These are phyloP conservation scores for Mycena vulgaris DNA, from an alignment of 768 basidiomycete genomes.

Conservation along the genomic window DNA sequence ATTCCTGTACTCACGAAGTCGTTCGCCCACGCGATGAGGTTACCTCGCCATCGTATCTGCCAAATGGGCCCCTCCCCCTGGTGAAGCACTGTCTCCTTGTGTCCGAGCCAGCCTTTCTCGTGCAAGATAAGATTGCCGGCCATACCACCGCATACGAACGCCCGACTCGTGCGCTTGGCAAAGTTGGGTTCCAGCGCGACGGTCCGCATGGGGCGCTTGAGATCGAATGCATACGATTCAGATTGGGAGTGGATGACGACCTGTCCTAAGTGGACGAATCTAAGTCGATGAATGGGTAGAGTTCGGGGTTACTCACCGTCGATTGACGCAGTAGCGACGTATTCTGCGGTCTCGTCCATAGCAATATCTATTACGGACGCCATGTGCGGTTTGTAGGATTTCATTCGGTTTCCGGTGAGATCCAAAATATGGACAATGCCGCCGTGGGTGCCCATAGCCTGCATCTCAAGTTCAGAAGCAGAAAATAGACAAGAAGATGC, in stretches of 20 bases:
- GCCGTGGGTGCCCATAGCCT: constrained; percentile 94
- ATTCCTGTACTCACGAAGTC: constrained; percentile 72
- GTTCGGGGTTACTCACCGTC: constrained; percentile 78
- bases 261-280: constrained; percentile 73
- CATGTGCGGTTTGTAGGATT: constrained; percentile 91
- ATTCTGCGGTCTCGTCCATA: constrained; percentile 89
- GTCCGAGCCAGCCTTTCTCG: constrained; percentile 97
- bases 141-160: constrained; percentile 94
- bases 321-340: constrained; percentile 92
- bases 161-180: constrained; percentile 79
- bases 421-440: constrained; percentile 94
- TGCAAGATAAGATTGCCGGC: constrained; percentile 88
- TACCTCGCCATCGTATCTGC: constrained; percentile 89
- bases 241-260: constrained; percentile 87
- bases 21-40: constrained; percentile 96
- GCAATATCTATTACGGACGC: constrained; percentile 90
- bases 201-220: constrained; percentile 93
- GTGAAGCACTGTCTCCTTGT: constrained; percentile 89
- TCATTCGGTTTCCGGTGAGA: constrained; percentile 84
- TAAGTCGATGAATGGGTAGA: background rate
- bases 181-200: constrained; percentile 94
- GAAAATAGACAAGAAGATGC: constrained; percentile 18
- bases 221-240: constrained; percentile 89
- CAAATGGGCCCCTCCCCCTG: constrained; percentile 95
- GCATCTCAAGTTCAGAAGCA: constrained; percentile 16